phyloP scores from a whole-genome alignment of 2,329 filamentous ascomycete species.

The Hypoxylon sp. region DNA sequence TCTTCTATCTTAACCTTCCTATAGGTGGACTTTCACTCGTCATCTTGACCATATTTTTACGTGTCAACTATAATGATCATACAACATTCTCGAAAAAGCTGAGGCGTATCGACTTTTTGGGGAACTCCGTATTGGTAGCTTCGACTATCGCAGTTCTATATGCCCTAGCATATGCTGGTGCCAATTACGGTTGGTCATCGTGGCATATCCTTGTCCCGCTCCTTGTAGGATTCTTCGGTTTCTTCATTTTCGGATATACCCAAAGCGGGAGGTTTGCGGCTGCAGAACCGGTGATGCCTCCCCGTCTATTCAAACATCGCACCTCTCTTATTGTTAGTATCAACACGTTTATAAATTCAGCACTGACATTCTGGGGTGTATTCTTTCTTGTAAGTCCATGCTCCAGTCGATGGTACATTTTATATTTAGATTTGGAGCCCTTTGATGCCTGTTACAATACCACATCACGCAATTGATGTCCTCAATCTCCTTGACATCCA shows the following conservation, averaged over 20 bases:
- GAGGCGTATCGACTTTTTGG: conserved; percentile 42
- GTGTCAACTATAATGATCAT: conserved; percentile 32
- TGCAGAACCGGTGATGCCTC: conserved; percentile 59
- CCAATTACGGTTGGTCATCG: conserved; percentile 35
- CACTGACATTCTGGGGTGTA: conserved; percentile 55
- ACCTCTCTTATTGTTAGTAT: conserved; percentile 55
- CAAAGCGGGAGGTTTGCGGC: conserved; percentile 46
- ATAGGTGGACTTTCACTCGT: conserved; percentile 51
- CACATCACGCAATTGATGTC: conserved; percentile 55
- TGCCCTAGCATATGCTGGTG: conserved; percentile 33
- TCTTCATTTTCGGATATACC: conserved; percentile 56
- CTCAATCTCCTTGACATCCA: not conserved
- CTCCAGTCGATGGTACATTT: no score
- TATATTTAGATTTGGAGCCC: not conserved
- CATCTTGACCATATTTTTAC: conserved; percentile 44
- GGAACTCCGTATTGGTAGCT: conserved; percentile 42
- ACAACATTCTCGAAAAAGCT: conserved; percentile 23
- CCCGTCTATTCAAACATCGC: conserved; percentile 61
- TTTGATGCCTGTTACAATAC: not conserved
- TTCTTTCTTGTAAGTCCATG: not conserved
- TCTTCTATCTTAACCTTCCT: conserved; percentile 54
- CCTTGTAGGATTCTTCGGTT: conserved; percentile 57
- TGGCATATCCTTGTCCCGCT: conserved; percentile 56
- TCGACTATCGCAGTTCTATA: conserved; percentile 28
- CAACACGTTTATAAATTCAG: conserved; percentile 57